Percentiles rank a stretch among this genome's conserved stretches.
Evolutionary conservation across 2,329 filamentous ascomycete species (phyloP).

Genomic region (Pseudocercospora crystallina): DNA sequence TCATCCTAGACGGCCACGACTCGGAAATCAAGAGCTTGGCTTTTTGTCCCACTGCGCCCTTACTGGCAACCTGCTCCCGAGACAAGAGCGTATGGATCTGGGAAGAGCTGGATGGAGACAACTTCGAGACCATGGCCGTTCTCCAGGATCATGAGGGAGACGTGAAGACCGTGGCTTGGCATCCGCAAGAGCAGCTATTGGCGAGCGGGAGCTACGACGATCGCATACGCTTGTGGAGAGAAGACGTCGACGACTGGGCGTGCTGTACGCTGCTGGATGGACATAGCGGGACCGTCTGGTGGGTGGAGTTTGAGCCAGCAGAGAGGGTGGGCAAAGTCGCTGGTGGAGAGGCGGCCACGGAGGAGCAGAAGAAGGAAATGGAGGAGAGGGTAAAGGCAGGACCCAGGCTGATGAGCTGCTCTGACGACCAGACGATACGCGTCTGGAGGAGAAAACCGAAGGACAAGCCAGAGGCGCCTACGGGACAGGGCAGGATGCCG

Average conservation of each 20-base stretch:
- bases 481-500: constrained; percentile 65
- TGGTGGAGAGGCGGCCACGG: constrained; percentile 18
- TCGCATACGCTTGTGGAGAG: constrained; percentile 81
- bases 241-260: constrained; percentile 92
- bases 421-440: constrained; percentile 76
- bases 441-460: constrained; percentile 70
- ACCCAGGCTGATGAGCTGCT: constrained; percentile 73
- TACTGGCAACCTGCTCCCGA: constrained; percentile 84
- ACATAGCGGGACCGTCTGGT: constrained; percentile 88
- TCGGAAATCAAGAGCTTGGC: constrained; percentile 83
- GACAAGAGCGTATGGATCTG: constrained; percentile 98
- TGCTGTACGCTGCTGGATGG: constrained; percentile 80
- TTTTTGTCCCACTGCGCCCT: constrained; percentile 71
- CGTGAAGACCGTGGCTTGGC: constrained; percentile 93
- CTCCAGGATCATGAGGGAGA: constrained; percentile 93
- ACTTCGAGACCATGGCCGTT: constrained; percentile 95
- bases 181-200: constrained; percentile 74
- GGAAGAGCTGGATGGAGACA: constrained; percentile 93
- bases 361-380: constrained; percentile 37
- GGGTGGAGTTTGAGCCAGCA: constrained; percentile 64
- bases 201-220: constrained; percentile 95
- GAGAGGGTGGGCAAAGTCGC: constrained; percentile 34
- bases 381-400: constrained; percentile 43
- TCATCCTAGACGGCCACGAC: constrained; percentile 92
- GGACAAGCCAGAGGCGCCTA: constrained; percentile 49